Conservation (phyloP, 176 grass and related monocot genomes). For the Triticum monococcum region DNA sequence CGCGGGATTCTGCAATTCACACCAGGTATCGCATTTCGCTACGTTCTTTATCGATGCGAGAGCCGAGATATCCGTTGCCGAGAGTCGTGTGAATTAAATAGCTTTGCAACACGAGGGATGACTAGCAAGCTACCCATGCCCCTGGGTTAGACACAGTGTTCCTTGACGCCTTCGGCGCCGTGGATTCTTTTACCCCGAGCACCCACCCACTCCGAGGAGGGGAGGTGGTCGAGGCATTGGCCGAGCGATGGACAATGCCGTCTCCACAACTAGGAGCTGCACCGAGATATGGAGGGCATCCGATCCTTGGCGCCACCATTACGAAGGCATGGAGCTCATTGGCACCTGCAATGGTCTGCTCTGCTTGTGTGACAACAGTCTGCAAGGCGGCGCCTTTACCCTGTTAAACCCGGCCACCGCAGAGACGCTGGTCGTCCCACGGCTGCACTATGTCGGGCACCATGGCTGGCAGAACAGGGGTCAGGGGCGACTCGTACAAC, state of each 20-base stretch:
- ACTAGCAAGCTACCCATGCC: no score
- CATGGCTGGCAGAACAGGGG: no score
- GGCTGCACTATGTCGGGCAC: no score
- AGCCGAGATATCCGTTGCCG: constrained; percentile 68
- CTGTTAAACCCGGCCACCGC: neutral
- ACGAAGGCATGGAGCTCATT: neutral
- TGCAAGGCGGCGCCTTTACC: neutral
- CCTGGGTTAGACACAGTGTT: no score
- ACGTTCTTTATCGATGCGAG: constrained; percentile 79
- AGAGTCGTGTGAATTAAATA: constrained; percentile 23
- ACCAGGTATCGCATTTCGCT: constrained; percentile 84
- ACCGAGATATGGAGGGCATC: no score
- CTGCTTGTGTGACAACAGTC: neutral
- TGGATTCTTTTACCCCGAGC: no score
- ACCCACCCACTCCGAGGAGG: no score
- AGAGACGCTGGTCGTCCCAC: neutral
- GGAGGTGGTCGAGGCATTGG: no score
- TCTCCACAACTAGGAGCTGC: no score
- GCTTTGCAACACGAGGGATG: neutral
- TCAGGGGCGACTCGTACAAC: neutral
- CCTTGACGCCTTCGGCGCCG: no score
- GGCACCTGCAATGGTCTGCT: neutral
- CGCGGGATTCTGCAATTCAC: constrained; percentile 86
- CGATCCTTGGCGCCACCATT: no score
- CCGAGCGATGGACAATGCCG: no score